Base-by-base conservation (phyloP, 306 rosid species). In the Malus orientalis region DNA sequence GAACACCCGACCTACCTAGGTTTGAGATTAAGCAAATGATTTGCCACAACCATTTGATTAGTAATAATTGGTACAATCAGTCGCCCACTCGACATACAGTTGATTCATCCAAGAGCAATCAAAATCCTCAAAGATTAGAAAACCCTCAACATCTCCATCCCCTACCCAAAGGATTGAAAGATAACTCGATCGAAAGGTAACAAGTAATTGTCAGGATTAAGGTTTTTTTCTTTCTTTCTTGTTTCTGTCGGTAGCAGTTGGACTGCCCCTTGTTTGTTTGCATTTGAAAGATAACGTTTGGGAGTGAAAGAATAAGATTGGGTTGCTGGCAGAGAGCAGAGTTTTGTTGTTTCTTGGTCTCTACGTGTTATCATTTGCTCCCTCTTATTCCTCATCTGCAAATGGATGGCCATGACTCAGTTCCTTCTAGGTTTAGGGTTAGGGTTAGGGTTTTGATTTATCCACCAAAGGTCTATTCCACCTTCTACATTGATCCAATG, bases 341-440 rank as follows among this genome's bases (percentile, higher is more conserved):
- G 14, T 8, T 73, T 72, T 75, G 71, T 72, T 58, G 55, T 72
- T 65, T n/a, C 11, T 38, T 77, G 54, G 22, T 53, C 32, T 15
- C 16, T 81, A 82, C 88, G 86, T 84, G 91, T 69, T 47, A 8
- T 38, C 44, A 27, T 38, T 65, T 25, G 45, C 70, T 59, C 71
- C 84, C 86, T 74, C 84, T 81, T 16, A 25, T 81, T 75, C 78
- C 88, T 90, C 89, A 79, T 88, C 89, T 45, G 22, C 69, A 30
- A 25, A 76, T 81, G 67, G 76, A 63, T 70, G 89, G 87, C 77
- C 74, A 63, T 36, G 32, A 83, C 27, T 10, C 19, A 40, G 68
- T 42, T 3, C 16, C 20, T 59, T n/a, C 49, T 29, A 3, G 19
- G 15, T 73, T 59, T 10, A 33, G 32, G 65, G 62, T 59, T 10